Evolutionary conservation across 768 basidiomycete genomes (phyloP), one percentile per base, ranked within the genome.

Genomic region (Rhizopogon salebrosus): DNA sequence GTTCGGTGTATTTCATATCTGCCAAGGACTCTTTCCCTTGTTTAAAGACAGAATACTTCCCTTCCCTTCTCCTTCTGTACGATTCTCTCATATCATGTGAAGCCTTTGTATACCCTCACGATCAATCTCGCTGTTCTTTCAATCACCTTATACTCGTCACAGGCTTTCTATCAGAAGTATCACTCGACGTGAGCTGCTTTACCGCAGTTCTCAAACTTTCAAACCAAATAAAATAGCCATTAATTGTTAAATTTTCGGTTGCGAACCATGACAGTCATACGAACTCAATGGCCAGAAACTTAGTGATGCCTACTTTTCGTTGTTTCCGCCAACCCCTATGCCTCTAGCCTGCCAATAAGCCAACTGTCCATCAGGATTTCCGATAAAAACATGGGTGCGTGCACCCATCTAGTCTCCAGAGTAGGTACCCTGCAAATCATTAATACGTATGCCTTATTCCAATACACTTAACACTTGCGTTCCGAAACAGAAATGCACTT

Each of bases 401-500:
- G 66, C n/a, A 66, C 56, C 59, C 61, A 66, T 40, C 62, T 60
- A 22, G 62, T 60, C 42, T 67, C 56, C 9, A 37, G 45, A n/a
- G 68, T 70, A 38, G 64, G 69, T 8, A 64, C 61, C 9, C 60
- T 62, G 34, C 11, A 36, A 14, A 48, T 48, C 20, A 35, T 20
- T 34, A 24, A n/a, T n/a, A 4, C n/a, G 27, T 3, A 46, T 27
- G 1, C 18, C 22, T 49, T 41, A 38, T 54, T 35, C 8, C 48
- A 18, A 9, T 16, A 10, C 16, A 18, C 35, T 36, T 31, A 8
- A n/a, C 39, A 62, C 61, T 60, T 41, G 62, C 66, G 57, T 52
- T 27, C 59, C 60, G 48, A 68, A 68, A 49, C 62, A 60, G 56
- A 68, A 64, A 29, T 64, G 52, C 9, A 63, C 64, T 52, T 65